Conservation (phyloP, 2,329 filamentous ascomycete species). For the Polytolypa hystricis region DNA sequence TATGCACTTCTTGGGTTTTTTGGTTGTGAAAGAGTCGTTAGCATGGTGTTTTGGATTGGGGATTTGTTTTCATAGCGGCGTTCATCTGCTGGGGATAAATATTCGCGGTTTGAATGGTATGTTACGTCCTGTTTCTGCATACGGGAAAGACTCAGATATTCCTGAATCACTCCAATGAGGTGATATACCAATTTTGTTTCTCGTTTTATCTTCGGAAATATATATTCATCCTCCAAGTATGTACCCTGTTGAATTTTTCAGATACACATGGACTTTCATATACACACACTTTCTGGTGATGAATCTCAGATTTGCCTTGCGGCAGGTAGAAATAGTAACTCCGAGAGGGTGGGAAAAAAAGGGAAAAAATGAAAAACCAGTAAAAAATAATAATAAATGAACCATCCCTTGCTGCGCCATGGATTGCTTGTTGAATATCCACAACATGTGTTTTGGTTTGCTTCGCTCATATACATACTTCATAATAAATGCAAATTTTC, state of each 20-base stretch:
- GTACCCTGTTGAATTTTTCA: constrained; percentile 8
- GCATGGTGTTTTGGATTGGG: not conserved
- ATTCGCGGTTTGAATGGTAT: no score
- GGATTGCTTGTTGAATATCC: constrained; percentile 17
- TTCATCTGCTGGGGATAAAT: no score
- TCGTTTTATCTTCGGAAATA: not conserved
- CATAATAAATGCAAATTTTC: constrained; percentile 3
- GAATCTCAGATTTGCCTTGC: constrained; percentile 5
- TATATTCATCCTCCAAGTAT: not conserved
- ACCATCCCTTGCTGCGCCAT: constrained; percentile 8
- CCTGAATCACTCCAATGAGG: no score
- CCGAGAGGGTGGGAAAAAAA: not conserved
- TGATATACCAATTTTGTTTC: no score
- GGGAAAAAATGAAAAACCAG: constrained; percentile 1
- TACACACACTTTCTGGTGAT: constrained; percentile 6
- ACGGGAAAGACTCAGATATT: no score
- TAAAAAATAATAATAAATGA: constrained; percentile 3
- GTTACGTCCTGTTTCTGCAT: no score
- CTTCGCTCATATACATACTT: constrained; percentile 6
- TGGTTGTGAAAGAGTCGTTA: not conserved
- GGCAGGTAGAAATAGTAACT: not conserved
- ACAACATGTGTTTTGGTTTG: constrained; percentile 8
- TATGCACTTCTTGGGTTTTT: not conserved
- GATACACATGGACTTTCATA: not conserved
- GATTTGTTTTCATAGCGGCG: not conserved